These are phyloP conservation scores for Penicillium sp. DNA, from an alignment of 2,329 filamentous ascomycete species.

Conservation along the genomic window DNA sequence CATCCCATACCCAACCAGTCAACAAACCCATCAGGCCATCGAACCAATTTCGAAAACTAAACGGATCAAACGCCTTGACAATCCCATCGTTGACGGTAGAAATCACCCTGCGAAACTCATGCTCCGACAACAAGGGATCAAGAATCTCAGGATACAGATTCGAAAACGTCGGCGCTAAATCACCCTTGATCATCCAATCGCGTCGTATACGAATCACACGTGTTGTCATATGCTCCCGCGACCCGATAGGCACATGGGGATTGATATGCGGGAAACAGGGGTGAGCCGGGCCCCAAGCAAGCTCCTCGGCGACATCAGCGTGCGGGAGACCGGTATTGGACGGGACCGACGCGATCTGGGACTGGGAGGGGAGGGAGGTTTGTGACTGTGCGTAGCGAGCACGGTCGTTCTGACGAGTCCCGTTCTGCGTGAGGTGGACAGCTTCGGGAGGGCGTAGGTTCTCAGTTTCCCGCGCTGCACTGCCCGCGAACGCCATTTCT, in stretches of 20 bases:
- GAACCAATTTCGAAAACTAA: constrained; percentile 70
- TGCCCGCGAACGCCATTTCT: constrained; percentile 27
- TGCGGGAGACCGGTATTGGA: constrained; percentile 36
- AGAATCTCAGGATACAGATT: constrained; percentile 96
- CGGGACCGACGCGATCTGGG: constrained; percentile 40
- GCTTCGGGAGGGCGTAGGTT: constrained; percentile 31
- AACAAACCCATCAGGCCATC: constrained; percentile 76
- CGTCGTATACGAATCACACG: constrained; percentile 87
- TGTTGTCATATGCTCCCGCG: constrained; percentile 70
- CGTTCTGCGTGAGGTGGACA: constrained; percentile 29
- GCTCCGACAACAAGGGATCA: constrained; percentile 79
- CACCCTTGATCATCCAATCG: constrained; percentile 87
- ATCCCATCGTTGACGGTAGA: constrained; percentile 78
- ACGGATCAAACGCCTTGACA: constrained; percentile 75
- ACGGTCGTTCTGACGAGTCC: constrained; percentile 24
- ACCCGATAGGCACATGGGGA: constrained; percentile 78
- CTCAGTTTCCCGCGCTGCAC: constrained; percentile 27
- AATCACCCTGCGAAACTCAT: constrained; percentile 79
- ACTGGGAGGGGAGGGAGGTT: constrained; percentile 41
- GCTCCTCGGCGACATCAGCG: constrained; percentile 61
- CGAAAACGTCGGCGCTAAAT: constrained; percentile 87
- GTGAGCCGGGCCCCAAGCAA: constrained; percentile 89
- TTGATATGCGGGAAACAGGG: constrained; percentile 94
- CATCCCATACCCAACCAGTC: constrained; percentile 95
- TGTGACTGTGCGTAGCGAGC: constrained; percentile 43